A percentile compares a stretch with the other conserved stretches of the same genome.
Evolutionary conservation across 768 basidiomycete species (phyloP).

Genomic region (Russula ochroleuca): DNA sequence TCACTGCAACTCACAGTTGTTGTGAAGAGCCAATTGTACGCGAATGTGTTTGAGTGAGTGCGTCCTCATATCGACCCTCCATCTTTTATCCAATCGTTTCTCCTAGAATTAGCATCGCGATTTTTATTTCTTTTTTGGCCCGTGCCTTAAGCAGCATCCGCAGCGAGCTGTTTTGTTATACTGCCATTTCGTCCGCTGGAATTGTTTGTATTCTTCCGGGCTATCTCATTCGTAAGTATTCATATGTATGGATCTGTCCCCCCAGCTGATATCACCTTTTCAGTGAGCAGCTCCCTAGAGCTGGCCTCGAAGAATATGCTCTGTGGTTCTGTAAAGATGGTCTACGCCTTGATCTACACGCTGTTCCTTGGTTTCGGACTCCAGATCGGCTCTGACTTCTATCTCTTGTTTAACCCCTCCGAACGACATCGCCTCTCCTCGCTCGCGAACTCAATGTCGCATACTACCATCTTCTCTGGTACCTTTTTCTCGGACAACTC

Average conservation of each 20-base stretch:
- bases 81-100: no score
- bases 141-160: neutral
- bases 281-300: no score
- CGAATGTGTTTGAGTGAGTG: no score
- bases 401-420: constrained; percentile 57
- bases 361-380: constrained; percentile 78
- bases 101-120: no score
- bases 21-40: no score
- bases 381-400: constrained; percentile 77
- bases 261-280: no score
- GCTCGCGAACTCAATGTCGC: constrained; percentile 48
- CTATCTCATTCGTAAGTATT: no score
- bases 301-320: constrained; percentile 41
- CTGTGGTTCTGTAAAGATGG: constrained; percentile 78
- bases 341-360: constrained; percentile 78
- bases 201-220: neutral
- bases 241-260: constrained; percentile 39
- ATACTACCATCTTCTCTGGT: constrained; percentile 52
- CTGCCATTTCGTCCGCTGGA: neutral
- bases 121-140: no score
- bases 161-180: no score
- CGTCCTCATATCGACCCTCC: no score
- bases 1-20: no score
- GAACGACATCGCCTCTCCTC: constrained; percentile 51
- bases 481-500: constrained; percentile 57